A percentile compares a stretch with the other conserved stretches of the same genome.
Conservation (phyloP, 108 stramenopile species). For the Thalassiosira profunda region DNA sequence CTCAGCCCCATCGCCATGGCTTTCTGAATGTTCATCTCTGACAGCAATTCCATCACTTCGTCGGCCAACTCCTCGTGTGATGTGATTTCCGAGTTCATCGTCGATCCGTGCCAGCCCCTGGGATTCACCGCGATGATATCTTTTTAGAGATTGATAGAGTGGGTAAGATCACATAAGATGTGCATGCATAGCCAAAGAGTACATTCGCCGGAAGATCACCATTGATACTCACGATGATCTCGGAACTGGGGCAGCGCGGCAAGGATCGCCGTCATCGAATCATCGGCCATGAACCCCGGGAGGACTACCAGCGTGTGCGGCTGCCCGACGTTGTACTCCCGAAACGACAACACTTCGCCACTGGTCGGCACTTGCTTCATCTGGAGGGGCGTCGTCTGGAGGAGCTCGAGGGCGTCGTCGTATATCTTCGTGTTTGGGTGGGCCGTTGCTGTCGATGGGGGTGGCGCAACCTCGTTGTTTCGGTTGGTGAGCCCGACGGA, state of each 20-base stretch:
- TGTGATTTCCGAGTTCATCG: slow-evolving; percentile 10
- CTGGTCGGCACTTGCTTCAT: not conserved
- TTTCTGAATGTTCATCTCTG: slow-evolving; percentile 1
- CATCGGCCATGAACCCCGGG: slow-evolving; percentile 26
- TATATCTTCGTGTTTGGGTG: slow-evolving; percentile 10
- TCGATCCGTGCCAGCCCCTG: slow-evolving; percentile 26
- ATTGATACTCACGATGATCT: too few relatives aligned
- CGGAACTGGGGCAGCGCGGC: slow-evolving; percentile 13
- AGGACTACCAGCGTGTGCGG: slow-evolving; percentile 22
- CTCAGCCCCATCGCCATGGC: slow-evolving; percentile 24
- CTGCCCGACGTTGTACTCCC: slow-evolving; percentile 17
- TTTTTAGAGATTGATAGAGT: too few relatives aligned
- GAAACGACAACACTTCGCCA: slow-evolving; percentile 26
- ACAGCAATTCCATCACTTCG: slow-evolving; percentile 11
- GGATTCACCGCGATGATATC: slow-evolving; percentile 31
- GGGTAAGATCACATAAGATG: too few relatives aligned
- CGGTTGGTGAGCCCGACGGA: slow-evolving; percentile 16
- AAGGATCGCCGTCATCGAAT: slow-evolving; percentile 11
- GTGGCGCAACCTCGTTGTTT: not conserved
- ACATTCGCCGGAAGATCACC: too few relatives aligned
- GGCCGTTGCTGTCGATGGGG: not conserved
- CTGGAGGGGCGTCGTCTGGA: slow-evolving; percentile 15
- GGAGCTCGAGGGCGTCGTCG: slow-evolving; percentile 2
- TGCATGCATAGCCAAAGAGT: too few relatives aligned
- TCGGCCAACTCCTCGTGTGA: slow-evolving; percentile 31